Base-by-base conservation (phyloP, 176 grass and related monocot genomes). In the Poa annua region DNA sequence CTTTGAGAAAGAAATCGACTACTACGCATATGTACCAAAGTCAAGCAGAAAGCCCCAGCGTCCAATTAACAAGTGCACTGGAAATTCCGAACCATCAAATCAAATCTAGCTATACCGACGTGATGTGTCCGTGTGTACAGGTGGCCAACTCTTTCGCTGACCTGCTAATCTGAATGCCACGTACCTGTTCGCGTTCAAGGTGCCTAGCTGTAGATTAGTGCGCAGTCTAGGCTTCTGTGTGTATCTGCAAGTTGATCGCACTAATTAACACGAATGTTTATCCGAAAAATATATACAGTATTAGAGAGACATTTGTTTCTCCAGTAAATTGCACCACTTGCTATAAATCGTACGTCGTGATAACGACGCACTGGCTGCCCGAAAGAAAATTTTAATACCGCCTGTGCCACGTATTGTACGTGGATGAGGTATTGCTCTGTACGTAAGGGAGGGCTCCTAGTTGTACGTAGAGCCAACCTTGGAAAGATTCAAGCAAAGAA, bases 71-170 rank as follows among this genome's bases (percentile, higher is more conserved):
- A 50, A 66, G 33, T 44, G 11, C 22, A 41, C 42, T 2, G 24
- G 34, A 39, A 77, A 56, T 72, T 39, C 42, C n/a, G 5, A 63
- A 44, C 80, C 61, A 54, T 78, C 42, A n/a, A 68, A 76, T 67
- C 39, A 71, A 11, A 70, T 42, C n/a, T 47, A 25, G 38, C 20
- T 42, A 29, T 42, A 29, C 24, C 59, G n/a, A 44, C 11, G 11
- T 56, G 63, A 52, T 39, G 57, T 33, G 57, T 33, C 4, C 36
- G 17, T 66, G 17, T 66, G 36, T 66, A 49, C 61, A 6, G 7
- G 63, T 71, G 41, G 42, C n/a, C 52, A 25, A 14, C 33, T 15
- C 65, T 73, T 78, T 83, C 77, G 33, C 19, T 68, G 15, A 67
- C 49, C 6, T n/a, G 5, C 14, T 36, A 55, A 55, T 29, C 3